These are phyloP conservation scores for Aspergillus brunneoviolaceus DNA, from an alignment of 2,329 filamentous ascomycete genomes.

Conservation along the genomic window DNA sequence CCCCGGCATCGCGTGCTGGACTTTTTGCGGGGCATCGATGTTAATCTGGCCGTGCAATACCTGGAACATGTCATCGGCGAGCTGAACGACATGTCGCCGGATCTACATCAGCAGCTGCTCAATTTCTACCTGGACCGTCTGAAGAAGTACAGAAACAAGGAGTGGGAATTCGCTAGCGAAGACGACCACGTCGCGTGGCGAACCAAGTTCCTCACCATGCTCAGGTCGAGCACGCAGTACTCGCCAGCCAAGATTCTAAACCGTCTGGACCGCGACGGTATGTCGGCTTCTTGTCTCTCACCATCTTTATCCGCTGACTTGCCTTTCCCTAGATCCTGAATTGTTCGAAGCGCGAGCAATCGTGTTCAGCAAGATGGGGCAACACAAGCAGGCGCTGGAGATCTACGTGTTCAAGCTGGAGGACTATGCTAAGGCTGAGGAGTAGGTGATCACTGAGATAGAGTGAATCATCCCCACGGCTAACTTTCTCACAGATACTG, in stretches of 20 bases:
- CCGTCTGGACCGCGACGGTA: slow-evolving; percentile 76
- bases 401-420: slow-evolving; percentile 96
- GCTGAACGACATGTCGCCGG: slow-evolving; percentile 76
- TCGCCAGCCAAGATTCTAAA: slow-evolving; percentile 74
- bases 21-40: slow-evolving; percentile 71
- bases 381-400: slow-evolving; percentile 91
- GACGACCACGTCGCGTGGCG: slow-evolving; percentile 59
- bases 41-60: slow-evolving; percentile 73
- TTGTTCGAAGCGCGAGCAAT: slow-evolving; percentile 91
- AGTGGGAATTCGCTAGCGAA: slow-evolving; percentile 38
- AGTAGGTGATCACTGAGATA: slow-evolving; percentile 56
- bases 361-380: slow-evolving; percentile 89
- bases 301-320: slow-evolving; percentile 6
- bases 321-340: slow-evolving; percentile 61
- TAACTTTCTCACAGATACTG: slow-evolving; percentile 66
- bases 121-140: slow-evolving; percentile 65
- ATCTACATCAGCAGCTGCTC: slow-evolving; percentile 82
- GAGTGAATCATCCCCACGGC: background rate
- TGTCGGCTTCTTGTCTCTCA: slow-evolving; percentile 28
- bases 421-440: slow-evolving; percentile 86
- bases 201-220: slow-evolving; percentile 68
- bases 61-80: slow-evolving; percentile 89
- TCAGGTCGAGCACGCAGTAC: slow-evolving; percentile 76
- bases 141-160: slow-evolving; percentile 38
- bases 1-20: slow-evolving; percentile 72